phyloP scores from a whole-genome alignment of 2,329 filamentous ascomycete genomes.

The Pseudogymnoascus sp. region DNA sequence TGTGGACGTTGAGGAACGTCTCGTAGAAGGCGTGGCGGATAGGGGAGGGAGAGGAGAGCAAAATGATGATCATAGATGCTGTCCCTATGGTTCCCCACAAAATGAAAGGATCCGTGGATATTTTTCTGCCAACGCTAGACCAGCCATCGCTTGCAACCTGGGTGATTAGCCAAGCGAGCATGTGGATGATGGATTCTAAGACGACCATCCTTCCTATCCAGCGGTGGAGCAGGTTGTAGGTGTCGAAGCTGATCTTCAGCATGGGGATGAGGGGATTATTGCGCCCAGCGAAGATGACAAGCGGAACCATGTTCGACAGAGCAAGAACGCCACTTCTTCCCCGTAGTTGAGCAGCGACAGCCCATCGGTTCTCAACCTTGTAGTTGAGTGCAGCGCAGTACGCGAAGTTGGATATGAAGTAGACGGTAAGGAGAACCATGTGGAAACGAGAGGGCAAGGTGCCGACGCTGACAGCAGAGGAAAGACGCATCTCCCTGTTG shows the following conservation, averaged over 20 bases:
- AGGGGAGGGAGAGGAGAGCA: conserved; percentile 66
- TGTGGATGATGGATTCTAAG: conserved; percentile 62
- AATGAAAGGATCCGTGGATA: conserved; percentile 57
- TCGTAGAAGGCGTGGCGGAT: conserved; percentile 94
- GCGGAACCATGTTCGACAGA: conserved; percentile 83
- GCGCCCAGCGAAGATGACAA: conserved; percentile 79
- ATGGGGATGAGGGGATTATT: conserved; percentile 86
- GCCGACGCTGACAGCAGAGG: conserved; percentile 51
- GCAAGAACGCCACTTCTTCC: conserved; percentile 79
- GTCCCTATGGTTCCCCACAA: conserved; percentile 54
- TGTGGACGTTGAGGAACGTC: conserved; percentile 84
- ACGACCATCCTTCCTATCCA: conserved; percentile 74
- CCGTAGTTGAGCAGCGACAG: conserved; percentile 72
- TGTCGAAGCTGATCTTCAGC: conserved; percentile 86
- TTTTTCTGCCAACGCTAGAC: conserved; percentile 45
- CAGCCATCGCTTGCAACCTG: conserved; percentile 59
- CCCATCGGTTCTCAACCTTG: conserved; percentile 47
- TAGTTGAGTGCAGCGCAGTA: conserved; percentile 60
- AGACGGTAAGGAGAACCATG: conserved; percentile 47
- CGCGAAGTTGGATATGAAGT: conserved; percentile 51
- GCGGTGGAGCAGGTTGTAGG: conserved; percentile 83
- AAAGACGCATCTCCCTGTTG: conserved; percentile 59
- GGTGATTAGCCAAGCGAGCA: conserved; percentile 66
- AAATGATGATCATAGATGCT: conserved; percentile 55
- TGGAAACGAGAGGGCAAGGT: conserved; percentile 61